Evolutionary conservation across 805 yeast genomes (phyloP).

Genomic region (Saccharomycopsis malanga): DNA sequence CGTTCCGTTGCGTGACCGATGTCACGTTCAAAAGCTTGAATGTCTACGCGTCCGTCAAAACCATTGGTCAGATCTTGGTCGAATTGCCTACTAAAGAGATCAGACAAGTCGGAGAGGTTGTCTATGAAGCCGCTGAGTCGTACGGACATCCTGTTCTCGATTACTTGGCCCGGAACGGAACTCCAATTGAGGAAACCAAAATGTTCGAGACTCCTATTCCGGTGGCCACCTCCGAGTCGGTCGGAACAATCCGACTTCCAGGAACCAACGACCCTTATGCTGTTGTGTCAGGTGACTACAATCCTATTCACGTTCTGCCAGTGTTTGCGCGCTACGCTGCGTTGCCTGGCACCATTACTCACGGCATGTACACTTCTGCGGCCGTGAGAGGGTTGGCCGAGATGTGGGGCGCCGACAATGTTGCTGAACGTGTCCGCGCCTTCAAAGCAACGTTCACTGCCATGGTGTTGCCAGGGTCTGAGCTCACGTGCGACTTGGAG

Average conservation of each 20-base stretch:
- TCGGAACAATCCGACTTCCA: conserved; percentile 73
- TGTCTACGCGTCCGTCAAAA: conserved; percentile 71
- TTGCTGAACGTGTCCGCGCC: conserved; percentile 91
- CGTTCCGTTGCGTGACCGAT: conserved; percentile 83
- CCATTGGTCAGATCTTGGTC: conserved; percentile 76
- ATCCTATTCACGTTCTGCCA: conserved; percentile 96
- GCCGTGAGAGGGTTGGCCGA: conserved; percentile 92
- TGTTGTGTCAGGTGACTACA: conserved; percentile 94
- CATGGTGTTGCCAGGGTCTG: conserved; percentile 96
- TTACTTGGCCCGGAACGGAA: conserved; percentile 85
- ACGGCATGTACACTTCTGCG: conserved; percentile 98
- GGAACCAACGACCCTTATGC: conserved; percentile 95
- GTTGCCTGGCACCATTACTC: conserved; percentile 96
- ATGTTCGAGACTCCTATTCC: conserved; percentile 87
- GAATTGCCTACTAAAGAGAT: conserved; percentile 92
- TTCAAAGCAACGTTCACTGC: conserved; percentile 87
- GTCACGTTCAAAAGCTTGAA: conserved; percentile 71
- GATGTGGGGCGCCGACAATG: conserved; percentile 97
- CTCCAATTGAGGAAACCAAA: conserved; percentile 89
- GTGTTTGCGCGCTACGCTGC: conserved; percentile 90
- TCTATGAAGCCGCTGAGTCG: conserved; percentile 84
- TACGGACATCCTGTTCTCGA: conserved; percentile 97
- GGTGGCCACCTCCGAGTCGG: conserved; percentile 48
- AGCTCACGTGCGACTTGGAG: conserved; percentile 77
- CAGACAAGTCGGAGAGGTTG: conserved; percentile 73